Base-by-base conservation (phyloP, 352 stramenopile species). In the Phytopythium kandeliae region DNA sequence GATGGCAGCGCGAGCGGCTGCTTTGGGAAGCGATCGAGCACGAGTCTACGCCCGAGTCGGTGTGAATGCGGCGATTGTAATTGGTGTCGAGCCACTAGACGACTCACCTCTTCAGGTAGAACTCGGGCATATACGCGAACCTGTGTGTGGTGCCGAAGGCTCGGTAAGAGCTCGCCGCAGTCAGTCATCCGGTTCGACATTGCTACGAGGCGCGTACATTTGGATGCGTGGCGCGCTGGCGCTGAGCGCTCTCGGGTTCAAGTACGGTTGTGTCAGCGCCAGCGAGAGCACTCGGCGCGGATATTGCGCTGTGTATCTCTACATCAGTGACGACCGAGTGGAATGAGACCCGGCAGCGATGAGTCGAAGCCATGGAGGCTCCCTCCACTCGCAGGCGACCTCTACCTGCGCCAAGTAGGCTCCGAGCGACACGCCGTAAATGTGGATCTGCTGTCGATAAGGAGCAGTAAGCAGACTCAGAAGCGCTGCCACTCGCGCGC, bases 381-480 rank as follows among this genome's bases (percentile, higher is more conserved):
- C 2, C 33, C 12, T 15, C 4, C 33, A 36, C 33, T 17, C 33
- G 33, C 33, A 36, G 33, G n/a, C 19, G n/a, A 16, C n/a, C n/a
- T 35, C 17, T 22, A 90, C 78, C 72, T 88, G 79, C 17, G 75
- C 78, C 47, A 91, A 65, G 36, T 84, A 87, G 0, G 79, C 74
- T 26, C 79, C 79, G 30, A 90, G 65, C 21, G 75, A 85, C 37
- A 85, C 74, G 28, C 76, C 79, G 46, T 90, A 90, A 19, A 88
- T 37, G 41, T 90, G 79, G 26, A 87, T 58, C 64, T 84, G 58
- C 1, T 24, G 17, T 24, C 45, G 22, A 15, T 11, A n/a, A 26
- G n/a, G 17, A 49, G 7, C 28, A 26, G 17, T 9, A 22, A 13
- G 21, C 12, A 43, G 24, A 22, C n/a, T 25, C 10, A 33, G 28